Base-by-base conservation (phyloP, 306 rosid species). In the Rosa rugosa region DNA sequence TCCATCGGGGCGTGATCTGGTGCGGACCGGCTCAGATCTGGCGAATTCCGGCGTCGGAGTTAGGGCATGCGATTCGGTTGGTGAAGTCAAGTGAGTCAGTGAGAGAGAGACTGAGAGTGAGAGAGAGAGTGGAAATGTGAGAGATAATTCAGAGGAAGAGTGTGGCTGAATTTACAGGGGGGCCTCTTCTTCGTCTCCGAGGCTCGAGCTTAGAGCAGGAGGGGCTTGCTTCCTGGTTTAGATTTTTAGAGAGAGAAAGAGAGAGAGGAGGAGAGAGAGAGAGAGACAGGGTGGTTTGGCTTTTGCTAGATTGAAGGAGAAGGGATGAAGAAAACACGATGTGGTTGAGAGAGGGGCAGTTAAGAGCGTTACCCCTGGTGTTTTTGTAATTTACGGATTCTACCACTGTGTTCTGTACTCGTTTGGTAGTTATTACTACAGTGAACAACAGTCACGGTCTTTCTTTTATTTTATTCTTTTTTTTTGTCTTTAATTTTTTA, bases 1-100 rank as follows among this genome's bases (percentile, higher is more conserved):
- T 96, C 99, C 99, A 95, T 95, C 81, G 71, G 17, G 42, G 34
- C 9, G 73, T 81, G 92, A 88, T 88, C 90, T 73, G 87, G 72
- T 69, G 73, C 72, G 49, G 23, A 27, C 50, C 42, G 74, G 69
- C 75, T 76, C 89, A 86, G 92, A 89, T 89, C 92, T 84, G 90
- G 74, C 64, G 49, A n/a, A 60, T 70, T 77, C 59, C 44, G 66
- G 22, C 22, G 47, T 8, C 8, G 13, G 70, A 82, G 54, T 46
- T 49, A 71, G 85, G 50, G 84, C 76, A 77, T 79, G 68, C 51
- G 75, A 45, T 45, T 20, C 69, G 69, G 25, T 78, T 38, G 62
- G 38, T 9, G 74, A 40, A 51, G 70, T 27, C 20, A 23, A 23
- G 20, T 31, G 46, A 50, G 78, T 17, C 67, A 71, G 53, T 8